Conservation (phyloP, 2,329 filamentous ascomycete genomes). For the Aspergillus quadricinctus region DNA sequence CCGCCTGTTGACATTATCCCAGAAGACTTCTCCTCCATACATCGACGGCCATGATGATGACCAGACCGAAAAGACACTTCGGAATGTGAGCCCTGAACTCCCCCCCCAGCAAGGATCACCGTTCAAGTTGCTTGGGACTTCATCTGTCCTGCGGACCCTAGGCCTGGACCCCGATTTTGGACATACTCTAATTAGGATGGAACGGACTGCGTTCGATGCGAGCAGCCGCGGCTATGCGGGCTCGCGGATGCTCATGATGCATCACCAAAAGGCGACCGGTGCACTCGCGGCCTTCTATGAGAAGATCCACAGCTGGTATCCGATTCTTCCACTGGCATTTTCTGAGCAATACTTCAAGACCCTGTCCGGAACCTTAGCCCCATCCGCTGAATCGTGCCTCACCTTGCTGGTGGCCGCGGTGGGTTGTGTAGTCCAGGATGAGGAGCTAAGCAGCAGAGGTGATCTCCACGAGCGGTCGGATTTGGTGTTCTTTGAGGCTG, state of each 20-base stretch:
- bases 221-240: neutral
- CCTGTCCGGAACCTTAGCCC: conserved; percentile 16
- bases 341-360: conserved; percentile 15
- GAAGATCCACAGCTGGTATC: conserved; percentile 25
- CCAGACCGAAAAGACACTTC: neutral
- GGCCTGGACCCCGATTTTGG: neutral
- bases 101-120: neutral
- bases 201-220: neutral
- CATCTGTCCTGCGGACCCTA: neutral
- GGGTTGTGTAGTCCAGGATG: conserved; percentile 14
- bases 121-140: no score
- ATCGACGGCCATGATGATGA: no score
- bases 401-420: conserved; percentile 25
- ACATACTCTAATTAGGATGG: neutral
- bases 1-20: no score
- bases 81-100: neutral
- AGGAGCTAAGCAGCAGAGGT: conserved; percentile 1
- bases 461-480: conserved; percentile 1
- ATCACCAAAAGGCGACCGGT: conserved; percentile 16
- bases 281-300: conserved; percentile 21
- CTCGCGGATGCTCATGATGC: conserved; percentile 13
- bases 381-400: conserved; percentile 19
- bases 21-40: no score
- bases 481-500: conserved; percentile 16
- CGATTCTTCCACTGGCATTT: conserved; percentile 20